Evolutionary conservation across 2,329 filamentous ascomycete species (phyloP).

Genomic region (Diaporthe velutina): DNA sequence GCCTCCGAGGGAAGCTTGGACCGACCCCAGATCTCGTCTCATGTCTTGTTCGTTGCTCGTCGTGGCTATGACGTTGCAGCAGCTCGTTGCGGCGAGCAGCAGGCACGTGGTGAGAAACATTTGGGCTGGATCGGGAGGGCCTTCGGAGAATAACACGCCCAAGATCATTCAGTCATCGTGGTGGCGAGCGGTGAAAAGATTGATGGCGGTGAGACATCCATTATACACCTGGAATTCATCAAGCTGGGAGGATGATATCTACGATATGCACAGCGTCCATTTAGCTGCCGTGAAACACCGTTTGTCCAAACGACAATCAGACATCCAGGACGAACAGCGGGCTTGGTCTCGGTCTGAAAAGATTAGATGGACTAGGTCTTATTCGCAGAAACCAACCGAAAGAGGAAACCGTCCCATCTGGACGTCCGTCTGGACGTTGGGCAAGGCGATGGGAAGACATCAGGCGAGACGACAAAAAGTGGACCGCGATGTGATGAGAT

Average conservation of each 20-base stretch:
- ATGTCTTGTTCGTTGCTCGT: not conserved
- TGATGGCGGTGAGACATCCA: not conserved
- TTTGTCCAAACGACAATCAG: slow-evolving; percentile 26
- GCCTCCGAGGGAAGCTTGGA: not conserved
- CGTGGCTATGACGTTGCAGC: not conserved
- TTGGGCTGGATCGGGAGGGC: not conserved
- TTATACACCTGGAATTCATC: not conserved
- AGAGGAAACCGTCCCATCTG: slow-evolving; percentile 6
- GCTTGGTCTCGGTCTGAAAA: slow-evolving; percentile 16
- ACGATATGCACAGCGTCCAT: not conserved
- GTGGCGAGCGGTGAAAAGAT: not conserved
- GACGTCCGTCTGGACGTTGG: slow-evolving; percentile 12
- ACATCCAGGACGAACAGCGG: slow-evolving; percentile 28
- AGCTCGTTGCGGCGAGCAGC: slow-evolving; percentile 10
- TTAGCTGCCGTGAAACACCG: slow-evolving; percentile 11
- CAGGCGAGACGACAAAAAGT: slow-evolving; percentile 15
- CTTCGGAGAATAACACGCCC: not conserved
- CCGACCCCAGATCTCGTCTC: slow-evolving; percentile 1
- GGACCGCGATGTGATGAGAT: slow-evolving; percentile 13
- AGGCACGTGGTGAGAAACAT: slow-evolving; percentile 10
- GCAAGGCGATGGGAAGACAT: not conserved
- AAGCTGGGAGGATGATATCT: not conserved
- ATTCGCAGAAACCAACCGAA: slow-evolving; percentile 21
- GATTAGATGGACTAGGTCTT: slow-evolving; percentile 12
- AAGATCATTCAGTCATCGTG: not conserved